These are phyloP conservation scores for Yamadazyma laniorum DNA, from an alignment of 805 yeast genomes.

Conservation along the genomic window DNA sequence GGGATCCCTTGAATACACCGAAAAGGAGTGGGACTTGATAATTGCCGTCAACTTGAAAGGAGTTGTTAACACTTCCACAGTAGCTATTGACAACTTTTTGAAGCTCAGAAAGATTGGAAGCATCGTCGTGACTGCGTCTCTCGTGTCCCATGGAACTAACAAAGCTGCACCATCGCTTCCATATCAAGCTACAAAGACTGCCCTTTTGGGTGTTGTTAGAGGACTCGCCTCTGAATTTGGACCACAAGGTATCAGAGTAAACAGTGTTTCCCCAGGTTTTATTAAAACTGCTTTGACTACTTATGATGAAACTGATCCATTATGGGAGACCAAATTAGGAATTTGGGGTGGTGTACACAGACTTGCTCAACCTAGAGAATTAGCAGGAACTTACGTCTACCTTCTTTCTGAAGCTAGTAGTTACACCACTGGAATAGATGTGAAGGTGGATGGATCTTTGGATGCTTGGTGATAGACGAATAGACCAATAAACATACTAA, in stretches of 20 bases:
- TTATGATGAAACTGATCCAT: constrained; percentile 23
- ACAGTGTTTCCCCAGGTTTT: constrained; percentile 43
- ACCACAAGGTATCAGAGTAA: constrained; percentile 47
- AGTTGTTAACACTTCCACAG: constrained; percentile 19
- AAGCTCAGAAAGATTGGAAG: constrained; percentile 33
- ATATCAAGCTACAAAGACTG: constrained; percentile 46
- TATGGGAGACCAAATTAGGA: constrained; percentile 16
- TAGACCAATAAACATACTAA: too few species aligned
- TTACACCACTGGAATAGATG: constrained; percentile 70
- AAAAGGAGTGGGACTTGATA: constrained; percentile 24
- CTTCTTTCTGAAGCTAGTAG: constrained; percentile 73
- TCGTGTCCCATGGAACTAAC: constrained; percentile 44
- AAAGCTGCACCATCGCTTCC: constrained; percentile 37
- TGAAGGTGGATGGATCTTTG: constrained; percentile 67
- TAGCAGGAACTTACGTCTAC: constrained; percentile 73
- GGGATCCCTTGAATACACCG: constrained; percentile 25
- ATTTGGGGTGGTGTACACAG: constrained; percentile 12
- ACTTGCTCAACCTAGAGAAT: constrained; percentile 61
- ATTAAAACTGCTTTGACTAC: constrained; percentile 37
- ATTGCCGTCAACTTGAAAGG: constrained; percentile 30
- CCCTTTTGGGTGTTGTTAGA: constrained; percentile 37
- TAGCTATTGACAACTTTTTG: constrained; percentile 9
- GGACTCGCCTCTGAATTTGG: constrained; percentile 46
- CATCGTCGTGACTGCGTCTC: constrained; percentile 41
- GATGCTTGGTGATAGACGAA: constrained; percentile 13